Conservation (phyloP, 495 filamentous ascomycete genomes). For the Rhypophila decipiens region DNA sequence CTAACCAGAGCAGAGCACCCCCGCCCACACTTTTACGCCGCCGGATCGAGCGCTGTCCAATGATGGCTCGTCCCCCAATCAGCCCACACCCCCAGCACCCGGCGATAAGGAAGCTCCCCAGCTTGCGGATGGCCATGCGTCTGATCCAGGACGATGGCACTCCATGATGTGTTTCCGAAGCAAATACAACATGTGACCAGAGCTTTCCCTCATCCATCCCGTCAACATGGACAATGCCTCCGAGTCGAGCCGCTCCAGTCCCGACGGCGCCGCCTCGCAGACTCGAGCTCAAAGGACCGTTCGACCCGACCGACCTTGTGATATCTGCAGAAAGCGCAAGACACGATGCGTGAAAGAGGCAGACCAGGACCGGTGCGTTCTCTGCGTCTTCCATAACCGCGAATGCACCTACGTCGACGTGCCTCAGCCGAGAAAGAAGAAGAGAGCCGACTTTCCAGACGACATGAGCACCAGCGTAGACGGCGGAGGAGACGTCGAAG, state of each 20-base stretch:
- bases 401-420: constrained; percentile 47
- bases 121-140: background rate
- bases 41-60: background rate
- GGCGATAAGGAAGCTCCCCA: background rate
- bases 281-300: constrained; percentile 6
- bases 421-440: constrained; percentile 50
- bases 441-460: constrained; percentile 10
- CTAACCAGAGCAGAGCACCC: too few relatives aligned
- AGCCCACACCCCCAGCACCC: background rate
- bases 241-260: constrained; percentile 15
- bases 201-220: background rate
- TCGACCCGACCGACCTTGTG: constrained; percentile 32
- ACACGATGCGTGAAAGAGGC: constrained; percentile 70
- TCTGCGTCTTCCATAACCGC: constrained; percentile 42
- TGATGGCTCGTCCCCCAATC: background rate
- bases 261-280: constrained; percentile 10
- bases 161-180: background rate
- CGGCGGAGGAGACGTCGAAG: constrained; percentile 3
- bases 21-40: too few relatives aligned
- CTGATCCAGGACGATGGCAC: background rate
- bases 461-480: constrained; percentile 3
- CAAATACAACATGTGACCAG: background rate
- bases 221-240: constrained; percentile 18
- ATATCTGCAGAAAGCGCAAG: constrained; percentile 73
- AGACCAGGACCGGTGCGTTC: constrained; percentile 38